phyloP scores from a whole-genome alignment of 1,284 basidiomycete species.

The Flammula alnicola region DNA sequence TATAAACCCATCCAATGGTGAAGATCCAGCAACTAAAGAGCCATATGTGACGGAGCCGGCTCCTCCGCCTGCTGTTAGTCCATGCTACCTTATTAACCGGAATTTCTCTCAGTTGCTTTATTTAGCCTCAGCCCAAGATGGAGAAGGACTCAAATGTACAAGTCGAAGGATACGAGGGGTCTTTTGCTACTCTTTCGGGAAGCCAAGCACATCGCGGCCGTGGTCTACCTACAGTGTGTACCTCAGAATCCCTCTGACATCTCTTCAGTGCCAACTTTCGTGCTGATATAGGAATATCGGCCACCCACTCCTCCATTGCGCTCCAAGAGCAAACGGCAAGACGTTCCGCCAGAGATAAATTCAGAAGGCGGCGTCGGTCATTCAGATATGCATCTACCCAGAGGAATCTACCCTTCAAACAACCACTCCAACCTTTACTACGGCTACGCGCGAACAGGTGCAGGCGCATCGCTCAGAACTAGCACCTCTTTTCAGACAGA shows the following conservation, averaged over 20 bases:
- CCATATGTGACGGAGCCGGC: not conserved
- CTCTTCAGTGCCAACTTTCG: not conserved
- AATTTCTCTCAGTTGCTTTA: too few species aligned
- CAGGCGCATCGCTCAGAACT: slow-evolving; percentile 25
- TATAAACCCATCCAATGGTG: not conserved
- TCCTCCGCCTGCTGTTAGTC: not conserved
- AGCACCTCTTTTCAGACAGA: slow-evolving; percentile 40
- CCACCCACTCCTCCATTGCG: slow-evolving; percentile 62
- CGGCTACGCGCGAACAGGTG: slow-evolving; percentile 9
- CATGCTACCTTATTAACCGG: too few species aligned
- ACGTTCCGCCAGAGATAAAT: not conserved
- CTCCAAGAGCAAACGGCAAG: slow-evolving; percentile 28
- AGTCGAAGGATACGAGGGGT: slow-evolving; percentile 8
- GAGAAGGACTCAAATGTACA: not conserved
- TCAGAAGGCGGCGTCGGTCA: not conserved
- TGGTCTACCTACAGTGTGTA: slow-evolving; percentile 16
- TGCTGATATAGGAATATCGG: slow-evolving; percentile 54
- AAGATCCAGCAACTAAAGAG: not conserved
- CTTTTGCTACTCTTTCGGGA: slow-evolving; percentile 7
- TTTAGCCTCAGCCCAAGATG: too few species aligned
- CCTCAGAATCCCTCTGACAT: too few species aligned
- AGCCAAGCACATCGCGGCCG: slow-evolving; percentile 14
- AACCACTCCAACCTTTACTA: not conserved
- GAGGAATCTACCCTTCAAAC: not conserved
- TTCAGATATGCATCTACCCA: not conserved